Percentiles rank a stretch among this genome's conserved stretches.
phyloP scores from a whole-genome alignment of 129 eudicot species.

The Tagetes erecta region DNA sequence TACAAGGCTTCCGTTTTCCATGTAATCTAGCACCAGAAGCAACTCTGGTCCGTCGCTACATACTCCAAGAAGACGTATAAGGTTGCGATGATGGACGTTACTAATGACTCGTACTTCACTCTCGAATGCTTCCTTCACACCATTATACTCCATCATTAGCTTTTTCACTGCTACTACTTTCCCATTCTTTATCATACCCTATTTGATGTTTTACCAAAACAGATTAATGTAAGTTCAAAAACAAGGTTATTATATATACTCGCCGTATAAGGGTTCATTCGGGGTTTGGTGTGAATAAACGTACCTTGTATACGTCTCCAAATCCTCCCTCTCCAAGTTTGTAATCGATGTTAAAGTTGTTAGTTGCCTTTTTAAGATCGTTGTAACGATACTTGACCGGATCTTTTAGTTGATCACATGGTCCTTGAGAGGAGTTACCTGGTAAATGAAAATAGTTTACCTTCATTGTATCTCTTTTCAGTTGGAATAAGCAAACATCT shows the following conservation, averaged over 20 bases:
- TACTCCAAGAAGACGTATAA: conserved; percentile 65
- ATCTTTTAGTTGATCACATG: conserved; percentile 60
- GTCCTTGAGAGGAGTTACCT: conserved; percentile 57
- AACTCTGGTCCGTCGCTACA: conserved; percentile 58
- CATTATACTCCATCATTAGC: conserved; percentile 42
- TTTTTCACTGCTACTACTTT: conserved; percentile 60
- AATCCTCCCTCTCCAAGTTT: conserved; percentile 81
- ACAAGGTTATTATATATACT: neutral
- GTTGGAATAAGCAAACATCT: too few species aligned
- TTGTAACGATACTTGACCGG: conserved; percentile 57
- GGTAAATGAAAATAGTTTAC: neutral
- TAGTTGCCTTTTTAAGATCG: conserved; percentile 60
- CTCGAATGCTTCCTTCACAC: conserved; percentile 56
- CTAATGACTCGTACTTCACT: conserved; percentile 67
- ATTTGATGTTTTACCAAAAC: neutral
- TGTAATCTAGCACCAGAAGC: conserved; percentile 68
- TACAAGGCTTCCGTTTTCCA: conserved; percentile 75
- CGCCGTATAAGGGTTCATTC: neutral
- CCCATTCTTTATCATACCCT: conserved; percentile 64
- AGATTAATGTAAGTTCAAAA: neutral
- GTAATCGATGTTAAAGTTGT: conserved; percentile 50
- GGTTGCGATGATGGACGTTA: conserved; percentile 78
- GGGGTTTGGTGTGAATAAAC: neutral
- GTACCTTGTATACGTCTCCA: conserved; percentile 76
- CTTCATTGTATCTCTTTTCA: neutral